Conservation (phyloP, 2,329 filamentous ascomycete species). For the Exutisphaerella laricina region DNA sequence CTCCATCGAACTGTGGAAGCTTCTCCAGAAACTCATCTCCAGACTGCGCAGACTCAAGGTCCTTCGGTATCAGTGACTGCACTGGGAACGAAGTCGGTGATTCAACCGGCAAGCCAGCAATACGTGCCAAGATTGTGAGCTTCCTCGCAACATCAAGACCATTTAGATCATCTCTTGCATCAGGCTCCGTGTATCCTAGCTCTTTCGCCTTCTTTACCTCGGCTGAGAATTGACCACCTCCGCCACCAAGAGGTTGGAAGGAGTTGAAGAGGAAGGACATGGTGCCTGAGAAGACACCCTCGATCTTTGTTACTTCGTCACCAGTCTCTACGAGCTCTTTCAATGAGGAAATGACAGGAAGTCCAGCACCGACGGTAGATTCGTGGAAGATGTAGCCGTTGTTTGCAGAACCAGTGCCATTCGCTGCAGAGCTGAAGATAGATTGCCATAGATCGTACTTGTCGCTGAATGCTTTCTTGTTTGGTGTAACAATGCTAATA, state of each 20-base stretch:
- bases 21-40: constrained; percentile 81
- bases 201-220: constrained; percentile 91
- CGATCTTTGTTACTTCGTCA: constrained; percentile 84
- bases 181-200: constrained; percentile 85
- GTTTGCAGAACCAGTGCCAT: constrained; percentile 45
- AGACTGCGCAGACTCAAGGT: constrained; percentile 68
- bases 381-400: constrained; percentile 87
- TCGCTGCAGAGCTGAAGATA: constrained; percentile 70
- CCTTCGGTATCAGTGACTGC: constrained; percentile 83
- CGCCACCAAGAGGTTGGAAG: constrained; percentile 74
- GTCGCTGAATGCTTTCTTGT: constrained; percentile 96
- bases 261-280: constrained; percentile 99
- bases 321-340: constrained; percentile 93
- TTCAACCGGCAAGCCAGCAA: constrained; percentile 75
- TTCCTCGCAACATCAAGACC: constrained; percentile 91
- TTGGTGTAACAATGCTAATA: constrained; percentile 89
- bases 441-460: constrained; percentile 75
- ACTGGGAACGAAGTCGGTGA: constrained; percentile 87
- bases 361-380: constrained; percentile 84
- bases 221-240: constrained; percentile 78
- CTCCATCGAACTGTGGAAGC: constrained; percentile 74
- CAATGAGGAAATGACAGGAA: constrained; percentile 88
- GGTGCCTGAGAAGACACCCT: constrained; percentile 95
- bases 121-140: constrained; percentile 83
- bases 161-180: constrained; percentile 80